Conservation (phyloP, 768 basidiomycete genomes). For the Tricholoma matsutake region DNA sequence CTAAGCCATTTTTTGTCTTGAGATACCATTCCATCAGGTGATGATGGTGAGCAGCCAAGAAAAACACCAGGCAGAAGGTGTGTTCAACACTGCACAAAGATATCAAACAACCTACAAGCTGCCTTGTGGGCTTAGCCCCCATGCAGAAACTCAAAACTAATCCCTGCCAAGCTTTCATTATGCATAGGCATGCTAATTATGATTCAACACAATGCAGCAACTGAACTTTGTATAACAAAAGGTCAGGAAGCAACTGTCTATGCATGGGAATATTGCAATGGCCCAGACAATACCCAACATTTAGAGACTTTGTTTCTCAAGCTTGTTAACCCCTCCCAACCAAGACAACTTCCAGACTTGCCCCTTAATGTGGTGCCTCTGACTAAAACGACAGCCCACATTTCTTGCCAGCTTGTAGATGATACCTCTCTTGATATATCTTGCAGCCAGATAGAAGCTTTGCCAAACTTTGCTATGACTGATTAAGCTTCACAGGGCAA, state of each 20-base stretch:
- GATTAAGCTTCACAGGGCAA: slow-evolving; percentile 34
- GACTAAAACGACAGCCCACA: slow-evolving; percentile 9
- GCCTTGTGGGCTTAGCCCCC: slow-evolving; percentile 22
- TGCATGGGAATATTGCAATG: slow-evolving; percentile 17
- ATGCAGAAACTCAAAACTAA: slow-evolving; percentile 19
- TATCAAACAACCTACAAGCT: slow-evolving; percentile 8
- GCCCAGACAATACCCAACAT: background rate
- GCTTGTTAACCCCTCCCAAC: slow-evolving; percentile 1
- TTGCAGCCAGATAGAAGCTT: background rate
- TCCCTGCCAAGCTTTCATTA: slow-evolving; percentile 27
- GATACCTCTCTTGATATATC: slow-evolving; percentile 9
- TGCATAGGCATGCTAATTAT: slow-evolving; percentile 34
- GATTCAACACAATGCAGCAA: slow-evolving; percentile 29
- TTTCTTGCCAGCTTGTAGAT: slow-evolving; percentile 26
- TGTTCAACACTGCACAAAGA: too few relatives aligned
- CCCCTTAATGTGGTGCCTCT: slow-evolving; percentile 7
- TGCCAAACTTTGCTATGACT: slow-evolving; percentile 19
- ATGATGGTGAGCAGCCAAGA: background rate
- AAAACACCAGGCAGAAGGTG: background rate
- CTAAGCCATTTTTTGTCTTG: slow-evolving; percentile 24
- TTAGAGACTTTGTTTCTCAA: slow-evolving; percentile 6
- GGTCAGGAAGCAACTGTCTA: slow-evolving; percentile 28
- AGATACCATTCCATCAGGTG: slow-evolving; percentile 13
- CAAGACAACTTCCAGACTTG: slow-evolving; percentile 1
- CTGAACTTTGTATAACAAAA: slow-evolving; percentile 31